Base-by-base conservation (phyloP, 345 rosid genomes). In the Eucalyptus marginata region DNA sequence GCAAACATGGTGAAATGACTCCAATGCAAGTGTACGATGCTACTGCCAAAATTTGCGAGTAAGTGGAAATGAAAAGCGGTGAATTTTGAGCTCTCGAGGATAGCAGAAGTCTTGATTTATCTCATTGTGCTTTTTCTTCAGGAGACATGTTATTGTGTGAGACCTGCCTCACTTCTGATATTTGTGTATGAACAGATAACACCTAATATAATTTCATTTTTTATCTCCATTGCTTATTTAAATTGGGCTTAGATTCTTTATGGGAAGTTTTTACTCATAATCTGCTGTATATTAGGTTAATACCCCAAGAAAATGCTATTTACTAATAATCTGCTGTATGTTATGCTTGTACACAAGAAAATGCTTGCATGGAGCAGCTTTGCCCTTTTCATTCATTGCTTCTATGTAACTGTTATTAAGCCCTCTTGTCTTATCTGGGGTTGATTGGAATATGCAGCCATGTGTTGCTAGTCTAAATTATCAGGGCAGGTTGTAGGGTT, bases 1-100 rank as follows among this genome's bases (percentile, higher is more conserved):
- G 93, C 85, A 92, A 89, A 59, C 93, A 89, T 85, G 92, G 91
- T 64, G 94, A 94, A 88, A 90, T 89, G 91, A 91, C 92, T 88
- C 93, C 91, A 86, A 88, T 92, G 86, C 93, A 96, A 91, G 89
- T 90, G 27, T 97, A 95, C 83, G 91, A 90, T 87, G 93, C 90
- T 62, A 88, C 96, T n/a, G 95, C 95, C 49, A 96, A 94, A 92
- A 94, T 95, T 87, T 94, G 92, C 90, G 93, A 94, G 98, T 96
- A 95, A 95, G 97, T 76, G 47, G 47, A 76, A 76, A 13, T 76
- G 47, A 76, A 76, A 76, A 76, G 84, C 2, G 20, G 84, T 76
- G 84, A 76, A 20, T 76, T 25, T 40, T 76, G 84, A 76, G 8
- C 29, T 76, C 47, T 76, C 1, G 29, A 71, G 83, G 29, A 40